Conservation (phyloP, 2,329 filamentous ascomycete species). For the Trichoderma sp. region DNA sequence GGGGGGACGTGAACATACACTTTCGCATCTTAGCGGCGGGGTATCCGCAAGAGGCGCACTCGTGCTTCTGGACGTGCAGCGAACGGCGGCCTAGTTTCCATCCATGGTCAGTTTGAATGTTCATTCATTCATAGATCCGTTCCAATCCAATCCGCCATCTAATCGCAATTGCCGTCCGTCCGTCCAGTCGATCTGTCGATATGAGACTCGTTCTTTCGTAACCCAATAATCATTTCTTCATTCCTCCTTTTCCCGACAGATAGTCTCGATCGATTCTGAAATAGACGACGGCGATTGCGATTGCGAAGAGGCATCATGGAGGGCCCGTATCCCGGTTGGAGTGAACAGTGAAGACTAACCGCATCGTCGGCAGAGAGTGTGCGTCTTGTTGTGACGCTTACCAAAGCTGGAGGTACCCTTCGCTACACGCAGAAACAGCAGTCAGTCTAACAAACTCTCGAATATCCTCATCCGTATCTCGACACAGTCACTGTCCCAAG, state of each 20-base stretch:
- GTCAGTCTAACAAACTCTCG: slow-evolving; percentile 18
- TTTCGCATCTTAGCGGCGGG: slow-evolving; percentile 96
- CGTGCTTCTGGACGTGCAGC: slow-evolving; percentile 99
- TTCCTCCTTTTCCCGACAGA: slow-evolving; percentile 24
- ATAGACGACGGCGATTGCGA: not conserved
- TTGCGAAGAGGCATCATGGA: slow-evolving; percentile 12
- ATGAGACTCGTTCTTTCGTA: not conserved
- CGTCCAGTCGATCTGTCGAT: not conserved
- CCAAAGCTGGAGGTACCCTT: slow-evolving; percentile 63
- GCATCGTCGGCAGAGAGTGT: slow-evolving; percentile 97
- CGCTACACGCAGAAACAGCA: slow-evolving; percentile 47
- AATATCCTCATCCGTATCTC: not conserved
- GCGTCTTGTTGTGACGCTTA: slow-evolving; percentile 93
- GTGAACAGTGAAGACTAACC: slow-evolving; percentile 64
- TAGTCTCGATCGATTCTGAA: slow-evolving; percentile 18
- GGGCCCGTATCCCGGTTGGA: slow-evolving; percentile 24
- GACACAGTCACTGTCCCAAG: not conserved
- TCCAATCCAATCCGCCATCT: slow-evolving; percentile 3
- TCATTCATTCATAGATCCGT: slow-evolving; percentile 23
- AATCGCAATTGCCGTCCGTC: slow-evolving; percentile 12
- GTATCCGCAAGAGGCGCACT: slow-evolving; percentile 94
- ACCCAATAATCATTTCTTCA: slow-evolving; percentile 22
- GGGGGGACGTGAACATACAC: slow-evolving; percentile 70
- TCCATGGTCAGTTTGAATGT: slow-evolving; percentile 35
- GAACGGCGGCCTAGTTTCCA: slow-evolving; percentile 77